These are phyloP conservation scores for Pyracantha coccinea DNA, from an alignment of 331 rosid species.

Conservation along the genomic window DNA sequence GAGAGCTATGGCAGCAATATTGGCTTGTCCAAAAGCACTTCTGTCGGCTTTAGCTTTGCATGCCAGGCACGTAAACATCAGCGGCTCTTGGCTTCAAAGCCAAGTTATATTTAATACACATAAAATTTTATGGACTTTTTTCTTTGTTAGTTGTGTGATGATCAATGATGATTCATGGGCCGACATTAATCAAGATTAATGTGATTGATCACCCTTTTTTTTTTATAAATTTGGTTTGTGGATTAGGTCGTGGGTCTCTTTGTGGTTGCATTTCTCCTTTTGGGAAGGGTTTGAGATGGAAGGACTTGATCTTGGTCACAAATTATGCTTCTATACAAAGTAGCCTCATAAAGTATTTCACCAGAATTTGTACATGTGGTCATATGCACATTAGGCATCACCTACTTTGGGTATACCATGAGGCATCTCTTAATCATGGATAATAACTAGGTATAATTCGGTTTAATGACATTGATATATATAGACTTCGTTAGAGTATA, in stretches of 20 bases:
- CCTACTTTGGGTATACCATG: background rate
- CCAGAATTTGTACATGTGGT: background rate
- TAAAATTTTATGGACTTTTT: slow-evolving; percentile 11
- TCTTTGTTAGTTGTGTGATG: background rate
- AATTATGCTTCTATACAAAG: background rate
- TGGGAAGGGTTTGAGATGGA: slow-evolving; percentile 28
- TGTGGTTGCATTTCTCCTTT: slow-evolving; percentile 20
- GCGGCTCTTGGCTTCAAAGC: slow-evolving; percentile 57
- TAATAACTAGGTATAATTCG: background rate
- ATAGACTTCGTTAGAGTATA: background rate
- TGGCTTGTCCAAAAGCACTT: slow-evolving; percentile 24
- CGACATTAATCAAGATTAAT: background rate
- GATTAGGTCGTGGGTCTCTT: slow-evolving; percentile 15
- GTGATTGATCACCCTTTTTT: slow-evolving; percentile 12
- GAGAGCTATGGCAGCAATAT: background rate
- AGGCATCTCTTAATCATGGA: background rate
- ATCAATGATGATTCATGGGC: slow-evolving; percentile 16
- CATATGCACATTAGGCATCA: background rate
- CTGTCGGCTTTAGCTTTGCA: slow-evolving; percentile 41
- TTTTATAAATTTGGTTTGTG: background rate
- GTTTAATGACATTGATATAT: background rate
- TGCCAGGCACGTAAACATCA: slow-evolving; percentile 49
- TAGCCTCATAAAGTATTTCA: background rate
- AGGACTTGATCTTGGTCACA: slow-evolving; percentile 15
- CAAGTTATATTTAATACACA: slow-evolving; percentile 33